Conservation (phyloP, 352 stramenopile species). For the Globisporangium polare region DNA sequence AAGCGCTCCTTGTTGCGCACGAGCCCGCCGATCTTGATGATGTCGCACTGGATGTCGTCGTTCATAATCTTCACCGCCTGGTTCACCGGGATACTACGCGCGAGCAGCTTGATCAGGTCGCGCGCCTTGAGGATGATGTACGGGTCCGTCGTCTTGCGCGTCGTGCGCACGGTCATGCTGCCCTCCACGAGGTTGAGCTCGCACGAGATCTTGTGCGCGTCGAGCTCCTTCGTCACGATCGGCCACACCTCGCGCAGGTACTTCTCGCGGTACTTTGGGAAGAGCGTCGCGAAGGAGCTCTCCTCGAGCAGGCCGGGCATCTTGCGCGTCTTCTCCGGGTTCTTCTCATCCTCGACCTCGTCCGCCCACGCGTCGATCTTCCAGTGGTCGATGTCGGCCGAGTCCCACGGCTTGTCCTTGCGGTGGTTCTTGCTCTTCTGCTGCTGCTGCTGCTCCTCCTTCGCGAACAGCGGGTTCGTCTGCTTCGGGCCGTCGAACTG, state of each 20-base stretch:
- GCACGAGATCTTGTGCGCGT: conserved; percentile 94
- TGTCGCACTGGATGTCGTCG: conserved; percentile 98
- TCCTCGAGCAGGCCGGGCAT: conserved; percentile 95
- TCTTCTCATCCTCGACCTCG: conserved; percentile 80
- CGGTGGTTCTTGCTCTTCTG: conserved; percentile 92
- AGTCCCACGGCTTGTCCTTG: conserved; percentile 99
- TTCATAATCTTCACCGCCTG: conserved; percentile 97
- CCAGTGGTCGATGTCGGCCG: conserved; percentile 98
- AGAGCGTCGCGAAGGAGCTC: conserved; percentile 99
- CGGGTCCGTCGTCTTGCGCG: conserved; percentile 94
- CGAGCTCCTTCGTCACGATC: conserved; percentile 96
- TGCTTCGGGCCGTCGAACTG: conserved; percentile 57
- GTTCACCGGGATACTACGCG: conserved; percentile 96
- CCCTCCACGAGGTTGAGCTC: conserved; percentile 99
- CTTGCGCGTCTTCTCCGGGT: conserved; percentile 50
- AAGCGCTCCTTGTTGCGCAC: conserved; percentile 99
- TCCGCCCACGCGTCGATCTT: conserved; percentile 90
- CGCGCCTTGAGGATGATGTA: conserved; percentile 99
- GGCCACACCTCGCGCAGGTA: conserved; percentile 99
- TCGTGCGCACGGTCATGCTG: conserved; percentile 91
- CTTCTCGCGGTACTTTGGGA: conserved; percentile 99
- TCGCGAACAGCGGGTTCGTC: conserved; percentile 42
- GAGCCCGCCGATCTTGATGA: conserved; percentile 99
- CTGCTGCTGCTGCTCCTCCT: conserved; percentile 22
- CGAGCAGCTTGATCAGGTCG: conserved; percentile 98